These are phyloP conservation scores for Leptographium wingfieldii DNA, from an alignment of 2,329 filamentous ascomycete genomes.

Conservation along the genomic window DNA sequence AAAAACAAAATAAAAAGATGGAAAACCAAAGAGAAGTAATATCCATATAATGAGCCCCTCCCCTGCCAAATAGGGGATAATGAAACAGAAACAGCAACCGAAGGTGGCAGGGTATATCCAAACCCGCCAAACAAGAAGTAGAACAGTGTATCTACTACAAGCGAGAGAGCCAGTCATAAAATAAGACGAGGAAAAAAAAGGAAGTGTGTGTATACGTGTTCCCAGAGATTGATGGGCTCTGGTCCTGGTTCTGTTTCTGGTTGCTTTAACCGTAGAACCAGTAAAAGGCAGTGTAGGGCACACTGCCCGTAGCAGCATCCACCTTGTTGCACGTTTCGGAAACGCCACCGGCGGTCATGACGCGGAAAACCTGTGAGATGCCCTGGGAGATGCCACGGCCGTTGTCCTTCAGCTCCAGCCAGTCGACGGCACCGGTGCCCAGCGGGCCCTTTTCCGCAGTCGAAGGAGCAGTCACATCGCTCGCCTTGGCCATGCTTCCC, in stretches of 20 bases:
- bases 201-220: not conserved
- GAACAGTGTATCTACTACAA: not conserved
- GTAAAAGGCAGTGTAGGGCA: conserved; percentile 44
- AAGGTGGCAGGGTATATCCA: not conserved
- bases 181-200: not conserved
- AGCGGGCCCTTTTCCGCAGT: conserved; percentile 32
- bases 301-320: conserved; percentile 32
- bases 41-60: not conserved
- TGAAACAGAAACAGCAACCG: conserved; percentile 3
- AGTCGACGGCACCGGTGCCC: conserved; percentile 39
- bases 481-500: conserved; percentile 35
- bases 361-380: conserved; percentile 37
- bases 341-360: conserved; percentile 39
- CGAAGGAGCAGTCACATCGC: conserved; percentile 37
- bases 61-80: not conserved
- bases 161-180: not conserved
- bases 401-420: conserved; percentile 33
- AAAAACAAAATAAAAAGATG: not conserved
- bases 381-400: conserved; percentile 18
- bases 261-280: conserved; percentile 38
- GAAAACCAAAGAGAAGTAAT: not conserved
- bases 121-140: not conserved
- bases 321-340: conserved; percentile 28
- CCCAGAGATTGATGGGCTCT: not conserved
- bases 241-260: not conserved